Base-by-base conservation (phyloP, 202 grass and related monocot genomes). In the Eragrostis tef region DNA sequence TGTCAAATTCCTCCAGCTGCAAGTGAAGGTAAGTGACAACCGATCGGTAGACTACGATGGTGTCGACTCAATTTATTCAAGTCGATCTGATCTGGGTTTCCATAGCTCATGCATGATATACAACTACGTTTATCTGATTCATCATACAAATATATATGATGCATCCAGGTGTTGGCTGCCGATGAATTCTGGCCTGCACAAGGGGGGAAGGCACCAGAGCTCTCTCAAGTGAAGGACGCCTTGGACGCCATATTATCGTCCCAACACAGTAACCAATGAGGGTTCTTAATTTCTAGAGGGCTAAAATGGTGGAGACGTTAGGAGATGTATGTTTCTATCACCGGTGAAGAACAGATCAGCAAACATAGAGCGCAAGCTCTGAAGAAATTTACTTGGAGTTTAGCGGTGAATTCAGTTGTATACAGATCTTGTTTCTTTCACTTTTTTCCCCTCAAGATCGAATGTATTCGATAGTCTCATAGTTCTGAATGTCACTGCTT, bases 121-220 rank as follows among this genome's bases (percentile, higher is more conserved):
- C 4, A 25, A 24, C 13, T 49, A 52, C 64, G 9, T 24, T 29
- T 74, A 2, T 46, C 27, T 68, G 60, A 79, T 83, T 56, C 71
- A 49, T 56, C 71, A 49, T 46, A 19, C 26, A 26, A 67, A 19
- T 13, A 42, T 49, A 16, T 57, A 0, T 69, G 46, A 54, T 29
- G 10, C 65, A 26, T 87, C 47, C 74, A 97, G 94, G 94, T 97
- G 22, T 86, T 98, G 79, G 90, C 94, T 64, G 89, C 92, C 11
- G 94, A 98, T 74, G 94, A 98, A 66, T 98, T 98, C 81, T 98
- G 94, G 92, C 94, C 94, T 16, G 87, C 85, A 75, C 90, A 98
- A 83, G 94, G 94, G 54, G 90, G 86, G 17, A 94, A 93, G 89
- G 90, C 94, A 67, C 90, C 94, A 5, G 93, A 93, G 41, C 79